Conservation (phyloP, 495 filamentous ascomycete genomes). For the Chaetomium tenue region DNA sequence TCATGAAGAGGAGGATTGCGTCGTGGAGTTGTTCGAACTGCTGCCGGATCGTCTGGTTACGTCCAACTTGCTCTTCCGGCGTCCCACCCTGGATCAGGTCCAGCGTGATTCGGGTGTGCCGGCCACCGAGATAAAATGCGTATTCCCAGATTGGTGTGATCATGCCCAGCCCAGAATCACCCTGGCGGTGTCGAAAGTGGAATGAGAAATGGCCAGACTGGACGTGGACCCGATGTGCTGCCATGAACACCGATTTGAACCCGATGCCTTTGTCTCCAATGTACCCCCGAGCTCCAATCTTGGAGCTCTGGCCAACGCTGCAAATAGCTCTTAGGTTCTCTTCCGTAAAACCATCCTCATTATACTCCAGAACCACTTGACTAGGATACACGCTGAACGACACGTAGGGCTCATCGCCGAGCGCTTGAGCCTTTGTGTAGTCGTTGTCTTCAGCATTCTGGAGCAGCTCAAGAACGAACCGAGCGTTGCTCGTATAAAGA, state of each 20-base stretch:
- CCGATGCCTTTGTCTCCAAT: conserved; percentile 54
- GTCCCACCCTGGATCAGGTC: neutral
- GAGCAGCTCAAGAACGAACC: conserved; percentile 45
- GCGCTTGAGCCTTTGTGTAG: conserved; percentile 19
- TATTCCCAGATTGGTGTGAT: conserved; percentile 42
- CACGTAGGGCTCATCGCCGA: conserved; percentile 32
- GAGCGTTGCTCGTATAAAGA: conserved; percentile 39
- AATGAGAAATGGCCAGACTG: conserved; percentile 50
- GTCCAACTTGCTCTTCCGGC: neutral
- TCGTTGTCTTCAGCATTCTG: conserved; percentile 48
- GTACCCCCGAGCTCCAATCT: conserved; percentile 39
- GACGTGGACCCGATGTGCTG: conserved; percentile 47
- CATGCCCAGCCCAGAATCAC: conserved; percentile 46
- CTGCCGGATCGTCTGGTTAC: neutral
- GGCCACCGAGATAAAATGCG: neutral
- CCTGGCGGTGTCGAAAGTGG: conserved; percentile 36
- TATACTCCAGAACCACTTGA: conserved; percentile 44
- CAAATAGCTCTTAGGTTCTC: conserved; percentile 42
- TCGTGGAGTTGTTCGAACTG: neutral
- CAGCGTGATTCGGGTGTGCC: neutral
- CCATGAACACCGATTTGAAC: conserved; percentile 55
- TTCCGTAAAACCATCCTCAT: conserved; percentile 48
- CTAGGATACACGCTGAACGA: conserved; percentile 35
- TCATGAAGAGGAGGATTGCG: neutral
- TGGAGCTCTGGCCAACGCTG: conserved; percentile 40